These are phyloP conservation scores for Corylus americana DNA, from an alignment of 306 rosid genomes.

Conservation along the genomic window DNA sequence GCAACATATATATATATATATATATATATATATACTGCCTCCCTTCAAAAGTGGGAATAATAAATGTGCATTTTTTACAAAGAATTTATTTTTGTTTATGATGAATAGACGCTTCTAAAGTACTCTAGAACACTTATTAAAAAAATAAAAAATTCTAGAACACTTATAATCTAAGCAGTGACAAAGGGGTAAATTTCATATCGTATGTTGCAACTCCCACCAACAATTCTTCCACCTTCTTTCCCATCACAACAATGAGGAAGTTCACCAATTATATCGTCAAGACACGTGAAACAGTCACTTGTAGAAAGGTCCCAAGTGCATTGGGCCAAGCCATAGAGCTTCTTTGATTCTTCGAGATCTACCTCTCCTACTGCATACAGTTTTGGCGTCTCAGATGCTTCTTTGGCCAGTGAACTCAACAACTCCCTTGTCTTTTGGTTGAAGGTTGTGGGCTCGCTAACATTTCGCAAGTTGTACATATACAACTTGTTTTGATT, in stretches of 20 bases:
- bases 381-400: not conserved
- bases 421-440: not conserved
- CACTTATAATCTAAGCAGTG: not conserved
- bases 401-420: not conserved
- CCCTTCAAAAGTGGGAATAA: no score
- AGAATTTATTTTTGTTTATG: no score
- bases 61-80: no score
- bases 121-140: no score
- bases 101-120: no score
- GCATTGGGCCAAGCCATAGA: slow-evolving; percentile 13
- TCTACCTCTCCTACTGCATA: not conserved
- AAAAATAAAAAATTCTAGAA: no score
- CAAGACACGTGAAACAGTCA: slow-evolving; percentile 6
- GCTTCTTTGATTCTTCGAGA: not conserved
- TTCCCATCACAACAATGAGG: slow-evolving; percentile 1
- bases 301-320: not conserved
- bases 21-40: no score
- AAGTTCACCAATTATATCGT: not conserved
- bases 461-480: not conserved
- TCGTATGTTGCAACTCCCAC: slow-evolving; percentile 10
- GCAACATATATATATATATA: no score
- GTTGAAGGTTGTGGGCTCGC: not conserved
- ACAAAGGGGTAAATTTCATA: slow-evolving; percentile 1
- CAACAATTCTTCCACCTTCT: slow-evolving; percentile 1
- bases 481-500: not conserved